Base-by-base conservation (phyloP, 2,329 filamentous ascomycete species). In the Penicillium glabrum region DNA sequence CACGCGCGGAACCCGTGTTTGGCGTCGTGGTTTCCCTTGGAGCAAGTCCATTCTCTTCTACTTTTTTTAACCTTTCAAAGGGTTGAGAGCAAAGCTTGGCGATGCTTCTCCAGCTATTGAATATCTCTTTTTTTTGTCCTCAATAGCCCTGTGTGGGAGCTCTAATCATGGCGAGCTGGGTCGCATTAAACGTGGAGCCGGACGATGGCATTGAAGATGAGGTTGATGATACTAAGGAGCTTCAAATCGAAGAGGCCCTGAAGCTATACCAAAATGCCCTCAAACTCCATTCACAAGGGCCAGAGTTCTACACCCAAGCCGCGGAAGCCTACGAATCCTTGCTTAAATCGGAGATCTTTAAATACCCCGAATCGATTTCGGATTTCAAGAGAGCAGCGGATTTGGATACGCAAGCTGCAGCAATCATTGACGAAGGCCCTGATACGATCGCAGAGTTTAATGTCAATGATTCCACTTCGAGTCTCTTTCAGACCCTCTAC, bases 221-320 rank as follows among this genome's bases (percentile, higher is more conserved):
- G 75, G 81, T 96, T 69, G 95, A 99, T 73, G 92, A 95, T 68
- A 96, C 93, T 33, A 95, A 93, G 73, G 93, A 98, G 75, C 87
- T 99, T 51, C 93, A 96, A 82, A 93, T 98, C 69, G 95, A 99
- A 69, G 95, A 99, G 77, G 93, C 95, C 47, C 80, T 99, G 60
- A 98, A 97, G 77, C 85, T 93, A 35, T 99, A 97, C 72, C 93
- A 98, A 70, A 88, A 83, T 66, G 95, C 95, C 46, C 79, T 99
- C 56, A 96, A 93, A 73, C 86, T 93, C 63, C 95, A 99, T 71
- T 89, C 93, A 1, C 91, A 96, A 75, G 93, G 95, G 2, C 86
- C 90, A 0, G 79, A 79, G 19, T 90, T 86, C 53, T 95, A 91
- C 72, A 76, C 86, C 47, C 87, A 91, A 69, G 93, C 96, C 21